Base-by-base conservation (phyloP, 345 rosid species). In the Ceriops zippeliana region DNA sequence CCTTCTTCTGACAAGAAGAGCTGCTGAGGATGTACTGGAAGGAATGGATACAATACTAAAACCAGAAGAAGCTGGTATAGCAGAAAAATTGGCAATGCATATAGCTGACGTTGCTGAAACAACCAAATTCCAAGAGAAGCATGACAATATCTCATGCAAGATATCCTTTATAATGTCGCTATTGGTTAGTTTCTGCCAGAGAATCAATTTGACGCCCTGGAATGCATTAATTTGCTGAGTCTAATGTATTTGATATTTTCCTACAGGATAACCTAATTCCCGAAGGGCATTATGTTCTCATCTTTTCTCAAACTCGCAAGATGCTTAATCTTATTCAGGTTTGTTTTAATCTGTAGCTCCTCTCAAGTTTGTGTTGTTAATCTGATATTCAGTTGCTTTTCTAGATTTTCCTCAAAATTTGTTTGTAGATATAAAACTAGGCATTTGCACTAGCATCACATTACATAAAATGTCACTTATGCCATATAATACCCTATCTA, bases 261-360 rank as follows among this genome's bases (percentile, higher is more conserved):
- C 42, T 57, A 30, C 79, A 95, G 98, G 90, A 79, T 52, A 82
- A 84, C 49, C 78, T 95, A 70, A 87, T 95, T 84, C 93, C 98
- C n/a, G 85, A 82, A 67, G 96, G 98, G 52, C 99, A 95, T 77
- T 86, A 79, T 76, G 90, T 95, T 76, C 92, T 95, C 53, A 88
- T 95, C 74, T 95, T 95, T 80, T 95, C 99, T 49, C 99, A 91
- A 79, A 91, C 98, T 66, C 93, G 97, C 68, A 95, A 95, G 79
- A 95, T 95, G 99, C 92, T 95, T 58, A 84, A 91, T 78, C 90
- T 86, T 56, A 87, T 95, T 71, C 89, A 95, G 98, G 99, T 95
- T 78, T 75, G 88, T 70, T 75, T 59, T 66, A 74, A 66, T 56
- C 70, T 67, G 31, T 42, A 22, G 9, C 17, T 38, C 38, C 46